Base-by-base conservation (phyloP, 495 filamentous ascomycete genomes). In the Penicillium longicatenatum region DNA sequence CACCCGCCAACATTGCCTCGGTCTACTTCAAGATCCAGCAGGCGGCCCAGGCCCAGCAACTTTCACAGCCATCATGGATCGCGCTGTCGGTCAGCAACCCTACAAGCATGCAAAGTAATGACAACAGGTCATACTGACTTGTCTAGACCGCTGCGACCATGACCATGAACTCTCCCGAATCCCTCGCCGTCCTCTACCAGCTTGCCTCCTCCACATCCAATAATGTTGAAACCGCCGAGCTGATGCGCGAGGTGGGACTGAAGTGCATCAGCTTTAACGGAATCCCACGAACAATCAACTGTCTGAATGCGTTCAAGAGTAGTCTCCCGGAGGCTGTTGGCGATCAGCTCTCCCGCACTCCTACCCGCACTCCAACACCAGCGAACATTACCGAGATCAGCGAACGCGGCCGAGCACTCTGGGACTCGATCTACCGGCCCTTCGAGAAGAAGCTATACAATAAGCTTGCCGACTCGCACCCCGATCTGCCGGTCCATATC, bases 251-350 rank as follows among this genome's bases (percentile, higher is more conserved):
- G 63, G 80, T 90, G 62, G 89, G 87, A 3, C 78, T 93, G 42
- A 93, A 93, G 69, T 92, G 89, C 70, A 91, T 93, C 67, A 84
- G 83, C 44, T 91, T 93, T 79, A 93, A 93, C 72, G 89, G 89
- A 39, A 89, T 93, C 63, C 89, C 89, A 4, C 83, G 89, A 52
- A 89, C 84, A 47, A 93, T 93, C 70, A 93, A 93, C 77, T 84
- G 79, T 60, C 84, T 93, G 0, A 81, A 79, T 62, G 84, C 83
- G 51, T 92, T 93, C 78, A 78, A 76, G 44, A 66, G 73, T 39
- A 73, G 70, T 39, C 77, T 88, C 6, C 86, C 88, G 0, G 44
- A 67, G 3, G 47, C 52, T 9, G 55, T 70, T 47, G 22, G 26
- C n/a, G 26, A 29, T 7, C 39, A 55, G 17, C 60, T 70, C 44